Percentiles rank a stretch among this genome's conserved stretches.
These are phyloP conservation scores for Tothia fuscella DNA, from an alignment of 2,329 filamentous ascomycete genomes.

Conservation along the genomic window DNA sequence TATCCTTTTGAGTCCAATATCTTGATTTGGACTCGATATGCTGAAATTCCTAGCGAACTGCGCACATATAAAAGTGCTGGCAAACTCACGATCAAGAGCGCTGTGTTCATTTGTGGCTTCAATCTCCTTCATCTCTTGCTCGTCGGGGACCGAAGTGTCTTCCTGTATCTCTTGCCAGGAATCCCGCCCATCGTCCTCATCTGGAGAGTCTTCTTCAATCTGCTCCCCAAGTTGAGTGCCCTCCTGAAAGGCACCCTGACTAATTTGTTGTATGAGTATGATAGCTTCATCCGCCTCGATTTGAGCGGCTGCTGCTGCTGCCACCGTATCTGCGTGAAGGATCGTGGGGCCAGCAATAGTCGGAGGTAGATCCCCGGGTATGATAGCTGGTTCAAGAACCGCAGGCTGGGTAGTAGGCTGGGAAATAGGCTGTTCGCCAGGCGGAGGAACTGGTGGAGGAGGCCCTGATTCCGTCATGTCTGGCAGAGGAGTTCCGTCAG, in stretches of 20 bases:
- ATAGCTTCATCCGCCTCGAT: neutral
- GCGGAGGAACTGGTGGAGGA: neutral
- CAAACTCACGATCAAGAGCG: constrained; percentile 41
- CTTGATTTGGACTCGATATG: neutral
- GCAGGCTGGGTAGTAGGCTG: neutral
- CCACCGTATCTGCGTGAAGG: neutral
- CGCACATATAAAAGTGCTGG: no score
- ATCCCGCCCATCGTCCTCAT: constrained; percentile 18
- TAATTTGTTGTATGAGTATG: neutral
- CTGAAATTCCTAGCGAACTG: no score
- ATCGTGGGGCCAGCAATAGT: neutral
- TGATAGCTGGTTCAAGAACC: neutral
- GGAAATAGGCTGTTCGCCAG: neutral
- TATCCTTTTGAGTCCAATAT: neutral
- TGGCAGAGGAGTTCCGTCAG: constrained; percentile 19
- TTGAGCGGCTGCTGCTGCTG: neutral
- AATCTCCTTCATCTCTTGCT: constrained; percentile 47
- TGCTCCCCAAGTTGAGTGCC: constrained; percentile 12
- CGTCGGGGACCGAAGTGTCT: constrained; percentile 43
- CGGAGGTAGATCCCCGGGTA: neutral
- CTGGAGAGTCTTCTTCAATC: constrained; percentile 22
- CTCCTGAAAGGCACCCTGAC: neutral
- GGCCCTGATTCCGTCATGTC: neutral
- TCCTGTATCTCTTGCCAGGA: constrained; percentile 44
- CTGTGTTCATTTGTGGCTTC: constrained; percentile 36